Evolutionary conservation across 2,329 filamentous ascomycete species (phyloP), one percentile per base, ranked within the genome.

Genomic region (Aspergillus bombycis): DNA sequence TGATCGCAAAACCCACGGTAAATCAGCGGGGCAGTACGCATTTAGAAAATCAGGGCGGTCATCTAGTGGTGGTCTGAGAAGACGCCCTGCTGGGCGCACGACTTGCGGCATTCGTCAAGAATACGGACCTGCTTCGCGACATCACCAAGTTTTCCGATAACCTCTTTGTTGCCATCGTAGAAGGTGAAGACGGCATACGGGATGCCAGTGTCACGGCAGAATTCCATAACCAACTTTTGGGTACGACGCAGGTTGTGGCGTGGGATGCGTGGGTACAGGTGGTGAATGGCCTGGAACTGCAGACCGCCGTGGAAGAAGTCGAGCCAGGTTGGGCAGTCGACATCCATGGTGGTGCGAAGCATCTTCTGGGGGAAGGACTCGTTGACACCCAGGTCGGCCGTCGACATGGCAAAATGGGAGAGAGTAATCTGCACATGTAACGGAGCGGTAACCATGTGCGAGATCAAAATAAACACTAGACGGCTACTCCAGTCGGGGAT

Each of bases 331-430:
- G 93, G 92, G 73, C 93, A 96, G 74, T 95, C 92, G 26, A 96
- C 89, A 67, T 96, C 93, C 93, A 97, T 96, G 14, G 93, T 96
- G 1, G 93, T 97, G 69, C 94, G 89, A 53, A 97, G 84, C 90
- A 96, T 95, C 77, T 90, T 91, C 78, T 96, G 93, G 0, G 93
- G 88, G 76, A 97, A 97, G 0, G 91, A 95, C 76, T 97, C 93
- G 58, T 89, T 84, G 1, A 91, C 88, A 0, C 94, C 94, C 14
- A 97, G 83, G 71, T 97, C 92, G 12, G 91, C 86, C 0, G 93
- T 97, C 70, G 91, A 94, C 93, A 96, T 97, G 68, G 92, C 92
- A 78, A 96, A 97, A 78, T 97, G 93, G 2, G 91, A 95, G 21
- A 97, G 85, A 0, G 93, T 96, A 75, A 97, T 96, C 76, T 97